Percentiles rank a stretch among this genome's conserved stretches.
phyloP scores from a whole-genome alignment of 345 rosid genomes.

The Eucalyptus cloeziana region DNA sequence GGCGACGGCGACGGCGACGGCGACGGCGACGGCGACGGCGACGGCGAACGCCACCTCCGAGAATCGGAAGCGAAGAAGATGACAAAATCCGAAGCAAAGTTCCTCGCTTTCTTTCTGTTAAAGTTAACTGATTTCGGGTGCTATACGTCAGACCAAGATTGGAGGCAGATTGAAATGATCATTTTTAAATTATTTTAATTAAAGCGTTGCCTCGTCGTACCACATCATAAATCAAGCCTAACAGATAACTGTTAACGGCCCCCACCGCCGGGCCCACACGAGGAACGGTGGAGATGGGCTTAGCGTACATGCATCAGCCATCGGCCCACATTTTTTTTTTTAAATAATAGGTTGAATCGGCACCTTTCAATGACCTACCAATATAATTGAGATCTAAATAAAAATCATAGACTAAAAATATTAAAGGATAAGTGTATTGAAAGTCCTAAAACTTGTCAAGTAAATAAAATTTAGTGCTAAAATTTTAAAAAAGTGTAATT shows the following conservation, averaged over 20 bases:
- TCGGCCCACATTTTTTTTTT: background rate
- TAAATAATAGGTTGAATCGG: background rate
- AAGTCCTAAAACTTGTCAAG: too few relatives aligned
- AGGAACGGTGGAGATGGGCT: background rate
- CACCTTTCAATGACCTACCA: background rate
- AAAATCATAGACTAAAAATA: background rate
- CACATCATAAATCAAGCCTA: background rate
- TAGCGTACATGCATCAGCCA: background rate
- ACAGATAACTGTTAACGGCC: background rate
- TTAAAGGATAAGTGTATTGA: rapidly evolving
- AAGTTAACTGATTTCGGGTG: background rate
- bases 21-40: background rate
- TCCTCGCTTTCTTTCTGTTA: background rate
- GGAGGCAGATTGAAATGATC: background rate
- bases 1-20: background rate
- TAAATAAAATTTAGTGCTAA: too few relatives aligned
- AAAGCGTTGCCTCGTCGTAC: background rate
- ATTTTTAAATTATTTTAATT: background rate
- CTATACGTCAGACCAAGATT: background rate
- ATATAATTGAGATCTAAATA: background rate
- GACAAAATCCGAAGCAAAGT: background rate
- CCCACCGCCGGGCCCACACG: background rate
- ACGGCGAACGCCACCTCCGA: background rate
- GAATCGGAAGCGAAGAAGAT: background rate
- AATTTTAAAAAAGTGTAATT: too few relatives aligned